Evolutionary conservation across 306 rosid species (phyloP).

Genomic region (Pueraria montana): DNA sequence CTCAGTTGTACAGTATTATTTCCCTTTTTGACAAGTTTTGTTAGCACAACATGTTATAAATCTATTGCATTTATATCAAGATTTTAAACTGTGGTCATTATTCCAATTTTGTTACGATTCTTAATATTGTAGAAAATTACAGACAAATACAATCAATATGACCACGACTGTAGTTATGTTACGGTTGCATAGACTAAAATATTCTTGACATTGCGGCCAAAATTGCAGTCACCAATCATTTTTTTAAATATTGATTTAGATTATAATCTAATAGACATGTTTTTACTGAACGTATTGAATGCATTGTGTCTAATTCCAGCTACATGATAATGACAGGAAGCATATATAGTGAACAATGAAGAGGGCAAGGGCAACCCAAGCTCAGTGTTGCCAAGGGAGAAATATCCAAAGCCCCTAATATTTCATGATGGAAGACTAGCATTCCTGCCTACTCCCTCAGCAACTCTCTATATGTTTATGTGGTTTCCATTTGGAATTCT

Average conservation of each 20-base stretch:
- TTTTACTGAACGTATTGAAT: background rate
- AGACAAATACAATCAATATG: background rate
- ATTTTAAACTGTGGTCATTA: background rate
- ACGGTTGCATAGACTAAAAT: too few species aligned
- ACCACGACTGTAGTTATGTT: too few species aligned
- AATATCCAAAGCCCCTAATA: conserved; percentile 80
- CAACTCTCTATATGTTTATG: conserved; percentile 77
- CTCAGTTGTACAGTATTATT: background rate
- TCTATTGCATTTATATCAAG: background rate
- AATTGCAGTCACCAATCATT: background rate
- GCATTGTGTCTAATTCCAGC: conserved; percentile 18
- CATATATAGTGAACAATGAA: conserved; percentile 70
- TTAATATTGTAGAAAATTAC: background rate
- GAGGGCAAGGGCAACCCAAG: conserved; percentile 46
- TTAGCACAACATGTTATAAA: background rate
- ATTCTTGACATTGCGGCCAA: too few species aligned
- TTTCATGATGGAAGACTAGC: conserved; percentile 96
- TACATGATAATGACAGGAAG: conserved; percentile 68
- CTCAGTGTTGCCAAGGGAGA: conserved; percentile 61
- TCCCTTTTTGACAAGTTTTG: conserved; percentile 2
- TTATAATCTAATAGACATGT: background rate
- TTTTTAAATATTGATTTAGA: background rate
- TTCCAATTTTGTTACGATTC: background rate
- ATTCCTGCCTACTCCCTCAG: conserved; percentile 83
- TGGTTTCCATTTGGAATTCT: conserved; percentile 82